These are phyloP conservation scores for Cordyceps cicadae DNA, from an alignment of 2,329 filamentous ascomycete genomes.

Conservation along the genomic window DNA sequence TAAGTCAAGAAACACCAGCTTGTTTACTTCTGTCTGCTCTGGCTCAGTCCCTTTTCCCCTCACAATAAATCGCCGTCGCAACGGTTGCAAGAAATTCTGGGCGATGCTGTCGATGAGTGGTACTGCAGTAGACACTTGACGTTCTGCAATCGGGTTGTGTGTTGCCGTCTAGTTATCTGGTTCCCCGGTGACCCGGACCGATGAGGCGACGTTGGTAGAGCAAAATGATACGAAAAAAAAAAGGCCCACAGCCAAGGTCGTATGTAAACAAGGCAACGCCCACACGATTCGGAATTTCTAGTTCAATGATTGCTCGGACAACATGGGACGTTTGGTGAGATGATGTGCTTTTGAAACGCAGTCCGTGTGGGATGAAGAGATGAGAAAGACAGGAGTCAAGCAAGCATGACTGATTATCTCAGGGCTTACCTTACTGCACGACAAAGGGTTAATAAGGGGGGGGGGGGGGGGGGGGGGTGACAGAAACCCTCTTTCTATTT, in stretches of 20 bases:
- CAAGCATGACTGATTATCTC: background rate
- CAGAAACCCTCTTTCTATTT: background rate
- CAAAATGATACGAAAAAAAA: background rate
- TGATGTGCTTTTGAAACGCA: background rate
- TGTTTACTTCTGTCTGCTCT: background rate
- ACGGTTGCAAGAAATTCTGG: background rate
- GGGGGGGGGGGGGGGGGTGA: too few relatives aligned
- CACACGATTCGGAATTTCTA: background rate
- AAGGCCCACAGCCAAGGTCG: background rate
- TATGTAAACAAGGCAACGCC: background rate
- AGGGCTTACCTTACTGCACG: background rate
- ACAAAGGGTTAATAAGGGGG: background rate
- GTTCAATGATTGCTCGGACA: background rate
- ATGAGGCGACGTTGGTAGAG: background rate
- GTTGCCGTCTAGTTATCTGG: background rate
- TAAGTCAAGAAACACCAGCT: background rate
- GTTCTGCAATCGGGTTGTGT: background rate
- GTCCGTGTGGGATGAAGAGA: background rate
- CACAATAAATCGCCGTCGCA: background rate
- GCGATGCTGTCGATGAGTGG: too few relatives aligned
- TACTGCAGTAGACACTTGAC: background rate
- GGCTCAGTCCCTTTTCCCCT: background rate
- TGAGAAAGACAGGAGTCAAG: background rate
- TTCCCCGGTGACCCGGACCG: background rate
- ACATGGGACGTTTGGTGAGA: background rate